phyloP scores from a whole-genome alignment of 1,284 basidiomycete genomes.

The Gomphus bonarii region DNA sequence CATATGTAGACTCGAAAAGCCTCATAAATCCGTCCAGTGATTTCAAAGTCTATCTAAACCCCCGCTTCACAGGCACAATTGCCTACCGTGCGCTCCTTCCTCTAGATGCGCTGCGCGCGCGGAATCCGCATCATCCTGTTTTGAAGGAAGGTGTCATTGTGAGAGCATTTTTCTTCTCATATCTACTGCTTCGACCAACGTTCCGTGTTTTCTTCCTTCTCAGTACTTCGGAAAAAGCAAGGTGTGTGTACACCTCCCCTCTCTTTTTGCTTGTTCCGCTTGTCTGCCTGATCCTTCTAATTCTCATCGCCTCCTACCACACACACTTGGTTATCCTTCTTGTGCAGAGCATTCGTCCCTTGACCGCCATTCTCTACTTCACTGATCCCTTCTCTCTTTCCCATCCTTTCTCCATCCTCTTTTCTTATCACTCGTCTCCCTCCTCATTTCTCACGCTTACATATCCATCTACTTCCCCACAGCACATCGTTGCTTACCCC shows the following conservation, averaged over 20 bases:
- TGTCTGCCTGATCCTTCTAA: background rate
- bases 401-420: background rate
- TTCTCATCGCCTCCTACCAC: too few relatives aligned
- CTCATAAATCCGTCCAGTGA: background rate
- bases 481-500: slow-evolving; percentile 37
- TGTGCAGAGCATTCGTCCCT: too few relatives aligned
- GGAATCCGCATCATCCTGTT: slow-evolving; percentile 4
- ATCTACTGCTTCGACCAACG: background rate
- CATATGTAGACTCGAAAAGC: too few relatives aligned
- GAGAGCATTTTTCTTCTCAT: background rate
- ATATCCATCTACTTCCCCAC: background rate
- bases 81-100: slow-evolving; percentile 31
- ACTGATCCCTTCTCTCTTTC: background rate
- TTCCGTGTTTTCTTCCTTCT: background rate
- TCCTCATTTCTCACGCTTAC: background rate
- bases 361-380: too few relatives aligned
- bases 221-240: slow-evolving; percentile 35
- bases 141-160: background rate
- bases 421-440: background rate
- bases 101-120: slow-evolving; percentile 21
- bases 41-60: slow-evolving; percentile 13
- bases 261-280: background rate
- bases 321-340: background rate
- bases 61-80: slow-evolving; percentile 29
- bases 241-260: slow-evolving; percentile 17